phyloP scores from a whole-genome alignment of 2,329 filamentous ascomycete genomes.

The Colletotrichum tropicale region DNA sequence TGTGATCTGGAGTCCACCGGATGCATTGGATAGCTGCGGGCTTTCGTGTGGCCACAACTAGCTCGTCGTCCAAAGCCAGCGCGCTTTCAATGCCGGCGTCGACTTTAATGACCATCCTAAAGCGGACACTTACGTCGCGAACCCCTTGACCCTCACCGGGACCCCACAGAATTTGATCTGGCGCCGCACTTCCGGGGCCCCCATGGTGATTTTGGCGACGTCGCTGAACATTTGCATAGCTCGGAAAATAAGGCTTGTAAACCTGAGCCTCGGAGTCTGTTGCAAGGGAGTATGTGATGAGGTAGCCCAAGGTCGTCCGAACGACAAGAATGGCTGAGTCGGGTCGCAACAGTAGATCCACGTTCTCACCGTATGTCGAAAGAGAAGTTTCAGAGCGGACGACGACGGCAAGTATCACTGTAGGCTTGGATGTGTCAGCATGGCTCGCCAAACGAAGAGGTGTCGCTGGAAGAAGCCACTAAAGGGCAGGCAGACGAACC shows the following conservation, averaged over 20 bases:
- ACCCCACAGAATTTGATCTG: constrained; percentile 71
- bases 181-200: constrained; percentile 56
- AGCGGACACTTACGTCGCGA: constrained; percentile 86
- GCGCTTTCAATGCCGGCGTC: constrained; percentile 92
- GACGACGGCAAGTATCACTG: constrained; percentile 84
- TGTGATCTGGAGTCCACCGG: constrained; percentile 85
- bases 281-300: constrained; percentile 93
- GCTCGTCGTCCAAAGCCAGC: constrained; percentile 87
- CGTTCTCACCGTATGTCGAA: constrained; percentile 82
- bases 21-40: constrained; percentile 97
- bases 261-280: constrained; percentile 83
- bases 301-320: constrained; percentile 82
- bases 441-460: background rate
- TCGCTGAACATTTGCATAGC: constrained; percentile 66
- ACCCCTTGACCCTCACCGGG: constrained; percentile 84
- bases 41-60: constrained; percentile 89
- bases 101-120: constrained; percentile 97
- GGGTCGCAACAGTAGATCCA: constrained; percentile 83
- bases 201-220: constrained; percentile 66
- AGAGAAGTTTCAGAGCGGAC: constrained; percentile 82
- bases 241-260: constrained; percentile 82
- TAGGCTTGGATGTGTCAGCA: constrained; percentile 63
- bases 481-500: constrained; percentile 51
- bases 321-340: constrained; percentile 93
- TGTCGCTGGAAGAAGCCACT: background rate